phyloP scores from a whole-genome alignment of 495 filamentous ascomycete genomes.

The Annulohypoxylon moriforme region DNA sequence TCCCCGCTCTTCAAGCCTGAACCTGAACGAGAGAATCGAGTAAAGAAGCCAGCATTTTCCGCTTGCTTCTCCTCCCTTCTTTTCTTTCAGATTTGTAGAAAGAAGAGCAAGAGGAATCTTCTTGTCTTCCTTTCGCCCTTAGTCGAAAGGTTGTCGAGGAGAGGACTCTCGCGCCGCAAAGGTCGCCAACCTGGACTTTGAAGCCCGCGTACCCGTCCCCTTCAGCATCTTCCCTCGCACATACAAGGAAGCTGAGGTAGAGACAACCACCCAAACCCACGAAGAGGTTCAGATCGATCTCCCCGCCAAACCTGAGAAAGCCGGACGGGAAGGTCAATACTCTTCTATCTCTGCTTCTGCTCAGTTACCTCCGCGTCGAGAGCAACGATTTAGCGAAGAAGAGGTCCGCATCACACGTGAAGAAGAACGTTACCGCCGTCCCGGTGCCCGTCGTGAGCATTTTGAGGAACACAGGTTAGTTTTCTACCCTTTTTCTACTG shows the following conservation, averaged over 20 bases:
- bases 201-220: slow-evolving; percentile 98
- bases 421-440: slow-evolving; percentile 74
- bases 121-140: slow-evolving; percentile 93
- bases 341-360: slow-evolving; percentile 71
- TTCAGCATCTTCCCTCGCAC: slow-evolving; percentile 99
- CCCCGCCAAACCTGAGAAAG: slow-evolving; percentile 68
- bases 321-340: slow-evolving; percentile 95
- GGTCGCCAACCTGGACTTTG: slow-evolving; percentile 99
- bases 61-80: slow-evolving; percentile 50
- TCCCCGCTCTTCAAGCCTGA: slow-evolving; percentile 50
- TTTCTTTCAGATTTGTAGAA: slow-evolving; percentile 60
- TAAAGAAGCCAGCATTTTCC: slow-evolving; percentile 47
- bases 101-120: slow-evolving; percentile 85
- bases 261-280: slow-evolving; percentile 77
- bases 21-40: slow-evolving; percentile 53
- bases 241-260: slow-evolving; percentile 90
- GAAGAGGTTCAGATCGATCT: slow-evolving; percentile 91
- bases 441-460: slow-evolving; percentile 65
- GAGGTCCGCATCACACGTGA: slow-evolving; percentile 79
- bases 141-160: slow-evolving; percentile 94
- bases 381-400: slow-evolving; percentile 79
- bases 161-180: slow-evolving; percentile 74
- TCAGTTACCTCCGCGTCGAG: slow-evolving; percentile 70
- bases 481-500: not conserved
- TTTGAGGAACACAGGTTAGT: slow-evolving; percentile 63